A percentile compares a stretch with the other conserved stretches of the same genome.
Conservation (phyloP, 2,329 filamentous ascomycete species). For the Alternaria sp. region DNA sequence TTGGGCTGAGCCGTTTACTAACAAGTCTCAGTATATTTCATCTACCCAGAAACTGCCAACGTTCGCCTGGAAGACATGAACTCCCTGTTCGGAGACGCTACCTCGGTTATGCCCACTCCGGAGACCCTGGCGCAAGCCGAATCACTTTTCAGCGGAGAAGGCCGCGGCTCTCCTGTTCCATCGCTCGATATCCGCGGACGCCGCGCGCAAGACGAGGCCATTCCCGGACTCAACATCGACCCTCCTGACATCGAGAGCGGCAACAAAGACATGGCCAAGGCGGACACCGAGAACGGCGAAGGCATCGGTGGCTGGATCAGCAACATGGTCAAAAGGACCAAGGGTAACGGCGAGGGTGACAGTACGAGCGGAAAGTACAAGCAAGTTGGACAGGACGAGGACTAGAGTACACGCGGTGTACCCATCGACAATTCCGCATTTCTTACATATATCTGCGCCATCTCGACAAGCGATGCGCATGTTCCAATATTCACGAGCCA, state of each 20-base stretch:
- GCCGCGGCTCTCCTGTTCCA: constrained; percentile 74
- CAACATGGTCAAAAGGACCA: constrained; percentile 65
- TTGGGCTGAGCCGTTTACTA: constrained; percentile 21
- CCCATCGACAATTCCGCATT: constrained; percentile 20
- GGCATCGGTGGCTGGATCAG: constrained; percentile 74
- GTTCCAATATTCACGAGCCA: constrained; percentile 34
- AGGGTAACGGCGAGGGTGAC: constrained; percentile 53
- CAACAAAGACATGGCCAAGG: constrained; percentile 53
- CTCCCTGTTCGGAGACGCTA: constrained; percentile 89
- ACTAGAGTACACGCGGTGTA: constrained; percentile 18
- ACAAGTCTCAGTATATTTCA: constrained; percentile 78
- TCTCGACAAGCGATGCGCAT: constrained; percentile 21
- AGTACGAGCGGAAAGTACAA: constrained; percentile 55
- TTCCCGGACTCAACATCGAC: constrained; percentile 82
- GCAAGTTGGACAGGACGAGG: constrained; percentile 52
- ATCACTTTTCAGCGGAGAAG: constrained; percentile 72
- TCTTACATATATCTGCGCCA: constrained; percentile 28
- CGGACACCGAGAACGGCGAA: constrained; percentile 50
- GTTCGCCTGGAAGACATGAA: constrained; percentile 98
- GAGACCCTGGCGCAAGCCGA: constrained; percentile 78
- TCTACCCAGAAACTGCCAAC: constrained; percentile 96
- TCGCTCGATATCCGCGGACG: constrained; percentile 72
- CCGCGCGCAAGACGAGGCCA: constrained; percentile 61
- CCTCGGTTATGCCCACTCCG: constrained; percentile 81
- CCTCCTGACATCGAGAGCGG: constrained; percentile 69